Evolutionary conservation across 2,329 filamentous ascomycete species (phyloP).

Genomic region (Diaporthe citri): DNA sequence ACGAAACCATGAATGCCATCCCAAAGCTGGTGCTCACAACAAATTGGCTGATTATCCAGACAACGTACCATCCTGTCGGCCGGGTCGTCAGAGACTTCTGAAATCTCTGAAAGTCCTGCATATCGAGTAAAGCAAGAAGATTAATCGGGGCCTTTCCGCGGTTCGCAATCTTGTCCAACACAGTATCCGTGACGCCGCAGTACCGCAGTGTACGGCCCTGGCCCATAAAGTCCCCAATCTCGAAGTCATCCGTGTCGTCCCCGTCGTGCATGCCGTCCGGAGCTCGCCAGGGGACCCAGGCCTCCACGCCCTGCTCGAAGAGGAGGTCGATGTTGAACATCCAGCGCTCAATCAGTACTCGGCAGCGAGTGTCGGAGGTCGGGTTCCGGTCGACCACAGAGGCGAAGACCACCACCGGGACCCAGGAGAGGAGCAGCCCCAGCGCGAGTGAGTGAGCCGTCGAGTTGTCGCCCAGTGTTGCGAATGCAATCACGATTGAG

Average conservation of each 20-base stretch:
- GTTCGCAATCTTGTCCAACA: background rate
- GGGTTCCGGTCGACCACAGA: constrained; percentile 11
- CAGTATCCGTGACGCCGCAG: constrained; percentile 14
- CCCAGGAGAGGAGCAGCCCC: background rate
- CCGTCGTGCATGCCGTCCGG: background rate
- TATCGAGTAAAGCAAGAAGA: background rate
- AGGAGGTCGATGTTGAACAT: constrained; percentile 10
- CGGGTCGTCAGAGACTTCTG: constrained; percentile 8
- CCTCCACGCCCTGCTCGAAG: background rate
- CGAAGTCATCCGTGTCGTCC: constrained; percentile 1
- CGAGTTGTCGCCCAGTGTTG: background rate
- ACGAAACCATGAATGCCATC: constrained; percentile 21
- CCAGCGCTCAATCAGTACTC: constrained; percentile 1
- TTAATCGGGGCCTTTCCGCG: background rate
- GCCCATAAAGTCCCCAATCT: background rate
- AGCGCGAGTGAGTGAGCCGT: background rate
- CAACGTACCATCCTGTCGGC: background rate
- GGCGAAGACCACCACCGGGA: background rate
- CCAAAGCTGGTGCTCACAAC: constrained; percentile 3
- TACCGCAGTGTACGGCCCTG: background rate
- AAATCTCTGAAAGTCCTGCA: background rate
- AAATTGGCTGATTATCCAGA: constrained; percentile 3
- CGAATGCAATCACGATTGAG: constrained; percentile 1
- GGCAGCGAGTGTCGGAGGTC: background rate
- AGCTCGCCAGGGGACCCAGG: background rate